Conservation (phyloP, 768 basidiomycete species). For the Pisolithus albus region DNA sequence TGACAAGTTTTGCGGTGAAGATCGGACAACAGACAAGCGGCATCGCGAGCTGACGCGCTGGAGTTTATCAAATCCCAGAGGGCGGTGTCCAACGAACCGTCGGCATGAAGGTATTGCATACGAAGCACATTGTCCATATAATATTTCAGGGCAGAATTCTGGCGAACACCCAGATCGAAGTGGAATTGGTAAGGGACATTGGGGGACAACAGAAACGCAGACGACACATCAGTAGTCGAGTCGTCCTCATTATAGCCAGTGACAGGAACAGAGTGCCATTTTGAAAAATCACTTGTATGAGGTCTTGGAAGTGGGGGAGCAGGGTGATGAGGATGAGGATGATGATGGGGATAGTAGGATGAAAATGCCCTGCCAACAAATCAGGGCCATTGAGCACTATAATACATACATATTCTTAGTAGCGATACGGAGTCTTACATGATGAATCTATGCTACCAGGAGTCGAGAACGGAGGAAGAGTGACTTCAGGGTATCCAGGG, state of each 20-base stretch:
- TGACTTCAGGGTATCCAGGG: conserved; percentile 24
- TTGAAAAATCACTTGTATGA: conserved; percentile 24
- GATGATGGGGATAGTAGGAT: conserved; percentile 4
- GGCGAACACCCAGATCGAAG: conserved; percentile 7
- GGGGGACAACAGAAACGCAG: conserved; percentile 12
- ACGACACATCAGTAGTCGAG: conserved; percentile 13
- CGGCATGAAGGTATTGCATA: conserved; percentile 66
- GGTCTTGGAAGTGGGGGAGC: conserved; percentile 20
- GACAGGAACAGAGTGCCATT: conserved; percentile 8
- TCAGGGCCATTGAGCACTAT: conserved; percentile 55
- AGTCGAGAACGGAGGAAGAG: conserved; percentile 28
- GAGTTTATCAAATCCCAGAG: conserved; percentile 47
- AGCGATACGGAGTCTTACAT: conserved; percentile 71
- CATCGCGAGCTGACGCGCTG: conserved; percentile 44
- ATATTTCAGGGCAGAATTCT: conserved; percentile 24
- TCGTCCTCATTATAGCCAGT: conserved; percentile 11
- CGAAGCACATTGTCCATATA: conserved; percentile 60
- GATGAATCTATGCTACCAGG: conserved; percentile 48
- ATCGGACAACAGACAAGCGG: conserved; percentile 57
- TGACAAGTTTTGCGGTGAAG: conserved; percentile 39
- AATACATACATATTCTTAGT: conserved; percentile 63
- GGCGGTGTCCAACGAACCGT: conserved; percentile 36
- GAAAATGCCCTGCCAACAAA: conserved; percentile 43
- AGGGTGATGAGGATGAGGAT: not conserved
- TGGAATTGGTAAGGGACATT: conserved; percentile 4